These are phyloP conservation scores for Thraustochytrium sp. DNA, from an alignment of 352 stramenopile genomes.

Conservation along the genomic window DNA sequence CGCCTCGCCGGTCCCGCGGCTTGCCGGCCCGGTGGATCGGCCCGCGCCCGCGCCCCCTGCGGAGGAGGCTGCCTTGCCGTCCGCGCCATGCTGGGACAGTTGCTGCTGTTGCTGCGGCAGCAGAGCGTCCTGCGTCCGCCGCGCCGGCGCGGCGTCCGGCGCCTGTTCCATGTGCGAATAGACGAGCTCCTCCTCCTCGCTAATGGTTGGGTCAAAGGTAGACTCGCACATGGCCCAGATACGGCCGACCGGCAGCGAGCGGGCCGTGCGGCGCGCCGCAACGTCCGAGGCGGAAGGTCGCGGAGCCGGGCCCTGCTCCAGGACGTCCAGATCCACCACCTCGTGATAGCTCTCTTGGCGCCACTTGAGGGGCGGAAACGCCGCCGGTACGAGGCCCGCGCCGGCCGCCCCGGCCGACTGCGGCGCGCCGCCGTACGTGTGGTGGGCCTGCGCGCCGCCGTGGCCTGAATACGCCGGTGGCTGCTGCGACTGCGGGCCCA, in stretches of 20 bases:
- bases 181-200: conserved; percentile 23
- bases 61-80: not conserved
- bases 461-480: not conserved
- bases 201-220: conserved; percentile 11
- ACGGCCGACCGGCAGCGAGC: not conserved
- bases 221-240: conserved; percentile 23
- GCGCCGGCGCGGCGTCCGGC: not conserved
- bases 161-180: not conserved
- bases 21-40: not conserved
- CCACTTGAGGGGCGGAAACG: not conserved
- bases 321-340: not conserved
- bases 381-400: not conserved
- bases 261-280: not conserved
- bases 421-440: no score
- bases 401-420: no score
- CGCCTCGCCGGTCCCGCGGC: not conserved
- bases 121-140: no score
- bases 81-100: no score
- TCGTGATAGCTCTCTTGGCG: not conserved
- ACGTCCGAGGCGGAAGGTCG: not conserved
- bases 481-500: not conserved
- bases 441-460: no score
- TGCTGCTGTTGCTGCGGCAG: no score
- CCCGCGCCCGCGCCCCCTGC: not conserved
- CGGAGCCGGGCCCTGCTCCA: not conserved